Conservation (phyloP, 192 early-diverging fungal genomes). For the Kappamyces sp. region DNA sequence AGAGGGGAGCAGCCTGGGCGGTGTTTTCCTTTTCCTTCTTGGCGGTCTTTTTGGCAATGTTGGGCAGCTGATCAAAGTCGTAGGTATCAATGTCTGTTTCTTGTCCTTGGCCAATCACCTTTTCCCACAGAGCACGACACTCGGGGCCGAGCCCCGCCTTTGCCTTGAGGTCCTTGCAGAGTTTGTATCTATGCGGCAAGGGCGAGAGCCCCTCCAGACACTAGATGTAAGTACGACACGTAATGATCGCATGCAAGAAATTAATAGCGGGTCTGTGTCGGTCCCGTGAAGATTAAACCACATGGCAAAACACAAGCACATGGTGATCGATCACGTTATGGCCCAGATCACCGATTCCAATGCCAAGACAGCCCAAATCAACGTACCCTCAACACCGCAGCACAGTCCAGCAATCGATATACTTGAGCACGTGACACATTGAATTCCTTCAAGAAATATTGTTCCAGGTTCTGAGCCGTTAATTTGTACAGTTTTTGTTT, state of each 20-base stretch:
- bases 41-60: background rate
- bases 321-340: too few species aligned
- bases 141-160: slow-evolving; percentile 9
- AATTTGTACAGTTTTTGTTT: slow-evolving; percentile 13
- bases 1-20: too few species aligned
- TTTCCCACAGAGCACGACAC: background rate
- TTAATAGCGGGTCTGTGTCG: too few species aligned
- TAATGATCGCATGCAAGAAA: too few species aligned
- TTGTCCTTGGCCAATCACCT: background rate
- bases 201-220: slow-evolving; percentile 5
- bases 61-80: slow-evolving; percentile 5
- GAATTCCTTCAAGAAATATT: slow-evolving; percentile 16
- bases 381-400: slow-evolving; percentile 3
- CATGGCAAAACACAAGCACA: too few species aligned
- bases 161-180: slow-evolving; percentile 15
- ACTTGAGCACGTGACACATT: slow-evolving; percentile 15
- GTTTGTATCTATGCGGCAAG: slow-evolving; percentile 10
- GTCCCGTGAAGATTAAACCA: too few species aligned
- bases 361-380: background rate
- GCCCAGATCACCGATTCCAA: too few species aligned
- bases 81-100: slow-evolving; percentile 10
- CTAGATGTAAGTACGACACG: background rate
- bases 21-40: background rate
- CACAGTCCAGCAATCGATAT: slow-evolving; percentile 18
- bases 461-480: slow-evolving; percentile 10